A percentile compares a stretch with the other conserved stretches of the same genome.
Evolutionary conservation across 441 rosid species (phyloP).

Genomic region (Eutrema salsugineum): DNA sequence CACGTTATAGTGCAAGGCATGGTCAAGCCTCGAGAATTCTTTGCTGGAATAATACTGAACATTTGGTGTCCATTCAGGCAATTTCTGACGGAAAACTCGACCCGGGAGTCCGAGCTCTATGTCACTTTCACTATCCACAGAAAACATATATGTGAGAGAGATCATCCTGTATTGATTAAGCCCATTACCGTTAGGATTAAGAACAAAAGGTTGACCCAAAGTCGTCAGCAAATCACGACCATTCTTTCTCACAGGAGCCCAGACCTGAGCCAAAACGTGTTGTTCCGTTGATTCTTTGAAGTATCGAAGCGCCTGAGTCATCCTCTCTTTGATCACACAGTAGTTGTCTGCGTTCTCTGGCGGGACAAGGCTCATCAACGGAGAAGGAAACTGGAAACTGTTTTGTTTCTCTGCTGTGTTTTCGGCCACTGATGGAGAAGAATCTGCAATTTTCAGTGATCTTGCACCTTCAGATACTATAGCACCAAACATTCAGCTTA

Average conservation of each 20-base stretch:
- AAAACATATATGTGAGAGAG: constrained; percentile 71
- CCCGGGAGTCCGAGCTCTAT: constrained; percentile 88
- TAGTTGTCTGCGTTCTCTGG: constrained; percentile 55
- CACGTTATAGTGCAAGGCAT: constrained; percentile 71
- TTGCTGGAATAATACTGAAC: constrained; percentile 82
- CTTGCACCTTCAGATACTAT: not conserved
- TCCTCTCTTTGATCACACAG: constrained; percentile 79
- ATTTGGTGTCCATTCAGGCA: constrained; percentile 97
- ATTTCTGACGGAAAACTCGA: constrained; percentile 75
- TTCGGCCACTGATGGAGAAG: constrained; percentile 41
- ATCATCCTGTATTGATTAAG: constrained; percentile 87
- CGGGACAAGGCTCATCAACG: constrained; percentile 49
- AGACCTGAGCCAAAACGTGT: constrained; percentile 82
- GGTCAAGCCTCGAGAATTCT: constrained; percentile 78
- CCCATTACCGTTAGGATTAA: constrained; percentile 65
- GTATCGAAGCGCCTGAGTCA: constrained; percentile 78
- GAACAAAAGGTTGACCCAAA: constrained; percentile 89
- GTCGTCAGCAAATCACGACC: constrained; percentile 70
- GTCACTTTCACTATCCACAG: constrained; percentile 74
- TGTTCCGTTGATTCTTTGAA: constrained; percentile 87
- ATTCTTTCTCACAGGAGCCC: constrained; percentile 82
- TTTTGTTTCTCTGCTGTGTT: constrained; percentile 39
- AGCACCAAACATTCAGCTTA: not conserved
- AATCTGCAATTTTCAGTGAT: constrained; percentile 38
- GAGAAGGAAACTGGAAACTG: constrained; percentile 46